Evolutionary conservation across 352 stramenopile species (phyloP), one percentile per base, ranked within the genome.

Genomic region (Phytophthora rubi): DNA sequence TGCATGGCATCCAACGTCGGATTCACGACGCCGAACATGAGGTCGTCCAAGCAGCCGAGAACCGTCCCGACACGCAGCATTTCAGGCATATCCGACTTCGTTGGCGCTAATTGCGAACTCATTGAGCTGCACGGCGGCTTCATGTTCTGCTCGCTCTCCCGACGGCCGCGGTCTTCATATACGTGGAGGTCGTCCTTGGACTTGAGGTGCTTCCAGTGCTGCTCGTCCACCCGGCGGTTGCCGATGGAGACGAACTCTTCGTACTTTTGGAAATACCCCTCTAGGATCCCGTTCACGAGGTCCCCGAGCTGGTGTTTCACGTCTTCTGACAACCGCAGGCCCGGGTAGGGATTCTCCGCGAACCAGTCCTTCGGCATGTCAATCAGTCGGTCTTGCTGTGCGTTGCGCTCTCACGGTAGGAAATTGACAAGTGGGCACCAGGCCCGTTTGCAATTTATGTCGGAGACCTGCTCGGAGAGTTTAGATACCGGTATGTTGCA

Each of bases 171-270:
- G 32, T 85, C 73, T 9, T 62, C 74, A 54, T 79, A 89, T 4
- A 89, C 63, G 53, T 82, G 72, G 7, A 89, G 51, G 16, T 79
- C 63, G 15, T 79, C 71, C 30, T 76, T 80, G 13, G 76, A 77
- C 39, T 78, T 77, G 60, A 79, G 59, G n/a, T 76, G 59, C 42
- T 85, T 79, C 79, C 79, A 89, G n/a, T n/a, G n/a, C n/a, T 64
- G 68, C 0, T 63, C 59, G 57, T 89, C 75, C 15, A 87, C 71
- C 4, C 65, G 60, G 23, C 71, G 66, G 10, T 72, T 59, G 3
- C 77, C 70, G 0, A 55, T 39, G 4, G 73, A 51, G 30, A 71
- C 71, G 42, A 76, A 86, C 12, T 62, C 21, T 57, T 85, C 75
- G 54, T 85, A 89, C 18, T 81, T 81, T 16, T 63, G 64, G 30